phyloP scores from a whole-genome alignment of 2,329 filamentous ascomycete species.

The Hypoxylon sp. region DNA sequence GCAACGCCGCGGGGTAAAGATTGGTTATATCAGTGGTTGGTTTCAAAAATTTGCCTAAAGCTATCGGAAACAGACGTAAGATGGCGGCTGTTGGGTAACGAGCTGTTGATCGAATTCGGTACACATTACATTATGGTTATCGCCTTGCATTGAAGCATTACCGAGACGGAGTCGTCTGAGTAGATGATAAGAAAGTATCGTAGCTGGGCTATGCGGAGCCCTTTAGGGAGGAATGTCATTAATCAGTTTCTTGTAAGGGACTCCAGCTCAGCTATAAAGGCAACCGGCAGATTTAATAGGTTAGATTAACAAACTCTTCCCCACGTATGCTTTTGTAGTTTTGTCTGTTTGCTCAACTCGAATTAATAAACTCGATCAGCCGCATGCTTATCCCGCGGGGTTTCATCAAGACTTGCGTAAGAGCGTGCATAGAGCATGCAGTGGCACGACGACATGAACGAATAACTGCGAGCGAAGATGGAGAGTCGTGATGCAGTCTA shows the following conservation, averaged over 20 bases:
- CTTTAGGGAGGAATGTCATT: not conserved
- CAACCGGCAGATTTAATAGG: conserved; percentile 2
- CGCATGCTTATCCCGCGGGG: conserved; percentile 33
- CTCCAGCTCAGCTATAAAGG: conserved; percentile 6
- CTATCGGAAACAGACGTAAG: conserved; percentile 16
- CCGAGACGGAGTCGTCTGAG: not conserved
- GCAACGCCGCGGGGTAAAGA: conserved; percentile 18
- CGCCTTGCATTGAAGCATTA: conserved; percentile 19
- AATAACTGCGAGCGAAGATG: conserved; percentile 10
- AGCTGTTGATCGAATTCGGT: not conserved
- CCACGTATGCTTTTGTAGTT: conserved; percentile 13
- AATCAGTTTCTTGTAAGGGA: not conserved
- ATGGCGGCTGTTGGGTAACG: conserved; percentile 30
- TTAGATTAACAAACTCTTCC: conserved; percentile 17
- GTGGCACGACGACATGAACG: conserved; percentile 29
- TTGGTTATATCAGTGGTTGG: conserved; percentile 1
- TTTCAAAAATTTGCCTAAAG: conserved; percentile 4
- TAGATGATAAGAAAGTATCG: not conserved
- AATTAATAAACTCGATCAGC: conserved; percentile 40
- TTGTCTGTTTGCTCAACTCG: conserved; percentile 15
- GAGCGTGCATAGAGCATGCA: conserved; percentile 30
- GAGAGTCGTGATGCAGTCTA: conserved; percentile 22
- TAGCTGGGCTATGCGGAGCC: not conserved
- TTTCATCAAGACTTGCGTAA: conserved; percentile 42
- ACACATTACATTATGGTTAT: conserved; percentile 17